Base-by-base conservation (phyloP, 2,329 filamentous ascomycete species). In the Fusarium sp. region DNA sequence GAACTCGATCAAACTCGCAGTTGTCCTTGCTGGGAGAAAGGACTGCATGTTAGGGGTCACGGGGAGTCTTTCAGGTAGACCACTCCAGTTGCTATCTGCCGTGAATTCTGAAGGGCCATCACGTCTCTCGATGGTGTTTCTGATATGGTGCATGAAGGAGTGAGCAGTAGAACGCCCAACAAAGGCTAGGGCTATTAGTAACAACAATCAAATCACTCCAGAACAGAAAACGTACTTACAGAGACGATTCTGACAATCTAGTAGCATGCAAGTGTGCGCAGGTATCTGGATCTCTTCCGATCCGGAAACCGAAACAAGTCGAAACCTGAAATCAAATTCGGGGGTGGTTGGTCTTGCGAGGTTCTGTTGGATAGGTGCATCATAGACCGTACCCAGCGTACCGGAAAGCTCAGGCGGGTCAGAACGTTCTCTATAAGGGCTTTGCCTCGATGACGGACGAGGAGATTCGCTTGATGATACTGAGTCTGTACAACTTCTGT, bases 81-180 rank as follows among this genome's bases (percentile, higher is more conserved):
- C 87, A 73, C 91, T 88, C 51, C 88, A 84, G 57, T 84, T 83
- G 22, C 87, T 87, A 72, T 91, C 89, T 56, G 82, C 78, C 3
- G 89, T 91, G 73, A 92, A 92, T 0, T 84, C 80, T 7, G 89
- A 91, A 1, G 82, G 77, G 2, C 90, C 90, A 83, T n/a, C 35
- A 85, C 84, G 14, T 81, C 86, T 70, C 89, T 86, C 9, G 20
- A 91, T 88, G 72, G 91, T 86, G 81, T 88, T 87, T 15, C 90
- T 87, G 24, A 91, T 85, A 48, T 89, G 81, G 62, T 91, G 87
- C 7, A 91, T 81, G 73, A 89, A 91, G 1, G 90, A 89, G 11
- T 91, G 81, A 1, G 88, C 88, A 2, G 89, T 89, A 5, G 90
- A 89, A 71, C 91, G 88, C n/a, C 90, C 90, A 68, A 91, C 84